Base-by-base conservation (phyloP, 352 stramenopile genomes). In the Phytophthora meadii region DNA sequence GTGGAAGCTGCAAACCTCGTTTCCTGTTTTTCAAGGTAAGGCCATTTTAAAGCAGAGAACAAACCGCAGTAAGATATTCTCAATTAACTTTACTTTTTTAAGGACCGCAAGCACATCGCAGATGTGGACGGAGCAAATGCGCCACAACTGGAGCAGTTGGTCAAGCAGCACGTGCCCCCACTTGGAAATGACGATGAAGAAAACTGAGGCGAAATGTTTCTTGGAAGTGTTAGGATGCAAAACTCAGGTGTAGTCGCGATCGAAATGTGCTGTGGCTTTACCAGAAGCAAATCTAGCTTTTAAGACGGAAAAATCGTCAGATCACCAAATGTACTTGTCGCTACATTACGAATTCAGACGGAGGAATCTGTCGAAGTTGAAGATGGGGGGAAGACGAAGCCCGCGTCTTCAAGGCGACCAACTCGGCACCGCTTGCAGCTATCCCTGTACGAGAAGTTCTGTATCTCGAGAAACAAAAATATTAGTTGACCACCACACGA, bases 361-460 rank as follows among this genome's bases (percentile, higher is more conserved):
- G 68, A 69, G 6, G 57, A 62, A 19, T 70, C 53, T 15, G n/a
- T 37, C 10, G 72, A 67, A 30, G 59, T 55, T 47, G 72, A 67
- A 36, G 59, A 60, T 45, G 54, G 40, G 3, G 79, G 45, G 36
- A 76, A 88, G 10, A 89, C 67, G 37, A 84, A 89, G n/a, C 77
- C 77, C 4, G 81, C 79, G 40, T 90, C 76, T 64, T 89, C 74
- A 30, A 78, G 78, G 48, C 76, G 67, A n/a, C 82, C 79, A 55
- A 88, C 57, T 51, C 74, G 68, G 60, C 82, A 90, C 15, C 82
- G 77, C 53, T 90, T 90, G 70, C 82, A 90, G 10, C 76, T 69
- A 19, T 86, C 82, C 52, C 82, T 84, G 66, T 89, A 91, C 14
- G 82, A 88, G 50, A 91, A 91, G 48, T 91, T 91, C 82, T 91